Base-by-base conservation (phyloP, 2,329 filamentous ascomycete genomes). In the Gyromitra esculenta region DNA sequence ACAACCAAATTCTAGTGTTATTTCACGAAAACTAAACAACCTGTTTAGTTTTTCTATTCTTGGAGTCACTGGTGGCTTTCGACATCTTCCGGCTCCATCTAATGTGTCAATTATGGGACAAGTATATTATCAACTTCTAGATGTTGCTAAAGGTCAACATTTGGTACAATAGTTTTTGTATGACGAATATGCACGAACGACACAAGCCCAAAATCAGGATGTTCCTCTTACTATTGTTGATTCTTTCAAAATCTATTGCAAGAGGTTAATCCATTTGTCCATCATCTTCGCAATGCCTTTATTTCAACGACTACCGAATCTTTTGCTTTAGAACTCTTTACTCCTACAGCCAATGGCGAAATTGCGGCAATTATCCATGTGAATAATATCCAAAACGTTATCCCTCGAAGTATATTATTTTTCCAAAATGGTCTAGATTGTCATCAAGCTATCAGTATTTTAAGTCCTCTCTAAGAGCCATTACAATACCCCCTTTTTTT, bases 401-500 rank as follows among this genome's bases (percentile, higher is more conserved):
- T 69, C 18, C 31, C 18, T 15, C 15, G 11, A 57, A 74, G 57
- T 41, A 59, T 74, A 0, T 2, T 70, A 1, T 52, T 77, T 18
- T 52, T 18, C 0, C 43, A 52, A 41, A 59, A 74, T 15, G 7
- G 2, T 18, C n/a, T 31, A 5, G n/a, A 43, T 6, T 5, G 7
- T 21, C 21, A 15, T 37, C 54, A 57, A 60, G 7, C 31, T 1
- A 60, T 74, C 8, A 48, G 25, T 35, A 77, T 76, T 43, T 39
- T 73, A 6, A 59, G 11, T 7, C 5, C 37, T 7, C 37, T 45
- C 1, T 66, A 73, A 31, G 25, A 67, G 15, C 21, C 48, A 50
- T 45, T 76, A 31, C 67, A 73, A n/a, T 76, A 76, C 45, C 67
- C 43, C 11, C 9, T 73, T 4, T 52, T 67, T 11, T 73, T 76